Evolutionary conservation across 768 basidiomycete species (phyloP).

Genomic region (Hypsizygus marmoreus): DNA sequence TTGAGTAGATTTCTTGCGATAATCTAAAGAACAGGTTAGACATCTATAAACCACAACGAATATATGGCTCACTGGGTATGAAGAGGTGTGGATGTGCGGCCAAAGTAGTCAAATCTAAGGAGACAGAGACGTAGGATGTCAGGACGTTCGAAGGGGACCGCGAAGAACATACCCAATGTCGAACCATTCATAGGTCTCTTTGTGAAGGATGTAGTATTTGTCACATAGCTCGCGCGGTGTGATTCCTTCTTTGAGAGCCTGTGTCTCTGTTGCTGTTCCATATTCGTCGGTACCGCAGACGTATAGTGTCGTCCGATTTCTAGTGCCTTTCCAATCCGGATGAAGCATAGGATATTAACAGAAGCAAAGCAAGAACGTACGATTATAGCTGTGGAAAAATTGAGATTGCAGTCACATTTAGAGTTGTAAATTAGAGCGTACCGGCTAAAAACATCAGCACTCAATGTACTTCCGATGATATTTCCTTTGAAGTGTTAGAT

Average conservation of each 20-base stretch:
- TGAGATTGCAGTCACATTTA: constrained; percentile 2
- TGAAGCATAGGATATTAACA: background rate
- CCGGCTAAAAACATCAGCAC: constrained; percentile 96
- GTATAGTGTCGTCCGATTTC: constrained; percentile 89
- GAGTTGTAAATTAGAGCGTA: constrained; percentile 43
- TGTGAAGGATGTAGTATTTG: constrained; percentile 87
- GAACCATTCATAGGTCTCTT: constrained; percentile 97
- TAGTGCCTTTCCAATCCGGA: constrained; percentile 47
- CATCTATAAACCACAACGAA: background rate
- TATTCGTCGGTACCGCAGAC: constrained; percentile 99
- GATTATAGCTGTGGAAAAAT: constrained; percentile 52
- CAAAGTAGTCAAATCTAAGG: constrained; percentile 94
- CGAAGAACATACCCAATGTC: constrained; percentile 71
- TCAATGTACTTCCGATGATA: constrained; percentile 93
- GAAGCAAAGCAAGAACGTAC: constrained; percentile 31
- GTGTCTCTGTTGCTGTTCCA: constrained; percentile 99
- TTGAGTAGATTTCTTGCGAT: constrained; percentile 85
- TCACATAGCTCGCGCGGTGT: constrained; percentile 83
- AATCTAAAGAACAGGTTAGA: constrained; percentile 54
- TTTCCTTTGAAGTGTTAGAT: constrained; percentile 52
- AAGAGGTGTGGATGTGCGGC: constrained; percentile 85
- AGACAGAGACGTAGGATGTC: no score
- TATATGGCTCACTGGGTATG: constrained; percentile 91
- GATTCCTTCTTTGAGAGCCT: constrained; percentile 86
- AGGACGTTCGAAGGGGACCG: constrained; percentile 6